Conservation (phyloP, 805 yeast species). For the Wickerhamiella australiensis region DNA sequence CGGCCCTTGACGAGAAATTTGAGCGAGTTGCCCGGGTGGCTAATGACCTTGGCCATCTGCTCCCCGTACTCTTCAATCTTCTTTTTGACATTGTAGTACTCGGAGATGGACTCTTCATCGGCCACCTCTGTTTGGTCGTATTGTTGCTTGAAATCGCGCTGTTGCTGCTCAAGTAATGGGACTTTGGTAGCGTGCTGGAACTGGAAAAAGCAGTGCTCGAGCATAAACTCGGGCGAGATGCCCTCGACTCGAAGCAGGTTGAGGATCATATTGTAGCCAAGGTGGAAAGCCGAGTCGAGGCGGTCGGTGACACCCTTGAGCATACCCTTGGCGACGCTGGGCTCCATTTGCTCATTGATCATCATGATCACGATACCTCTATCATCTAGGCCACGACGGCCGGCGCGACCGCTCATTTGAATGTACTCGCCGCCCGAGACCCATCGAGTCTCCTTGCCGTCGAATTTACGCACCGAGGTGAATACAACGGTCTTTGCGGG, state of each 20-base stretch:
- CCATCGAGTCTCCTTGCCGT: conserved; percentile 96
- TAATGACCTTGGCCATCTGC: conserved; percentile 68
- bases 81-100: conserved; percentile 68
- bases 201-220: conserved; percentile 86
- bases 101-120: conserved; percentile 62
- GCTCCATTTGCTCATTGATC: conserved; percentile 99
- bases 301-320: conserved; percentile 98
- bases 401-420: conserved; percentile 99
- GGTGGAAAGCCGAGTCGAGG: conserved; percentile 91
- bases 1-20: conserved; percentile 86
- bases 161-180: conserved; percentile 64
- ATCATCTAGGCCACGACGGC: conserved; percentile 98
- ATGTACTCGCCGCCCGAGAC: conserved; percentile 99
- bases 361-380: conserved; percentile 98
- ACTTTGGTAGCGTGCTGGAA: conserved; percentile 88
- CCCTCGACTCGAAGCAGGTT: conserved; percentile 96
- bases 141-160: conserved; percentile 42
- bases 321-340: conserved; percentile 98
- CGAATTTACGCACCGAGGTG: conserved; percentile 96
- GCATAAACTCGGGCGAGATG: conserved; percentile 93
- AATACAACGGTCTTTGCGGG: conserved; percentile 98
- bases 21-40: conserved; percentile 81
- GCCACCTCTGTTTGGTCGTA: conserved; percentile 45
- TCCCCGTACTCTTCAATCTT: conserved; percentile 59
- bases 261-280: conserved; percentile 93